phyloP scores from a whole-genome alignment of 2,329 filamentous ascomycete genomes.

The Xylaria sp. region DNA sequence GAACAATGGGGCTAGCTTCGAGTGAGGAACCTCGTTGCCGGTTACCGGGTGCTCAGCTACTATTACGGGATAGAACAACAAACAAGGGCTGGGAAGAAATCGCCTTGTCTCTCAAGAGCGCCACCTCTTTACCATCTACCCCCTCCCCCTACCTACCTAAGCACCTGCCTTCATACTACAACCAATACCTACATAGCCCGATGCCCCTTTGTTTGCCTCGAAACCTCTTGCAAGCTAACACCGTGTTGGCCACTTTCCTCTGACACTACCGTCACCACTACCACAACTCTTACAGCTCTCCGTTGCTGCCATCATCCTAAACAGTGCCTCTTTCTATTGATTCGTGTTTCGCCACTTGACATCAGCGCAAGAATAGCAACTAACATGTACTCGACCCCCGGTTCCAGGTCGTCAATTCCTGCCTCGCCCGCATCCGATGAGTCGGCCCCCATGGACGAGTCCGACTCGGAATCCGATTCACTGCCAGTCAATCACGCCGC shows the following conservation, averaged over 20 bases:
- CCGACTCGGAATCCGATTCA: conserved; percentile 78
- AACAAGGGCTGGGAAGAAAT: neutral
- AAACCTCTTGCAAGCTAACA: neutral
- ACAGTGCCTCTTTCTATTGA: neutral
- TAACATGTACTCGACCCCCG: conserved; percentile 15
- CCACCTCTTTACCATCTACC: neutral
- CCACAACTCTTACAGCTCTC: neutral
- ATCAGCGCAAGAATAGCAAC: neutral
- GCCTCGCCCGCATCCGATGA: conserved; percentile 79
- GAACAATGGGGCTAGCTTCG: neutral
- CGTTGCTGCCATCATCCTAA: neutral
- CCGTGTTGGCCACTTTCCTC: neutral
- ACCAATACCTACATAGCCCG: neutral
- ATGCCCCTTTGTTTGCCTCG: conserved; percentile 2
- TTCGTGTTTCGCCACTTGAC: neutral
- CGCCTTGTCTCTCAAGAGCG: neutral
- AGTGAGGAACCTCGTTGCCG: neutral
- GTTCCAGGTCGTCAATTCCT: conserved; percentile 71
- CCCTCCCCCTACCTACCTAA: neutral
- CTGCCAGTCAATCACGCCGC: conserved; percentile 51
- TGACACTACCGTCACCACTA: too few species aligned
- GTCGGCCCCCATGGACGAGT: conserved; percentile 91
- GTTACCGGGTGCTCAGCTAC: conserved; percentile 6
- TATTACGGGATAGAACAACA: neutral
- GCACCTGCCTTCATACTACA: neutral